Conservation (phyloP, 441 rosid genomes). For the Eutrema salsugineum region DNA sequence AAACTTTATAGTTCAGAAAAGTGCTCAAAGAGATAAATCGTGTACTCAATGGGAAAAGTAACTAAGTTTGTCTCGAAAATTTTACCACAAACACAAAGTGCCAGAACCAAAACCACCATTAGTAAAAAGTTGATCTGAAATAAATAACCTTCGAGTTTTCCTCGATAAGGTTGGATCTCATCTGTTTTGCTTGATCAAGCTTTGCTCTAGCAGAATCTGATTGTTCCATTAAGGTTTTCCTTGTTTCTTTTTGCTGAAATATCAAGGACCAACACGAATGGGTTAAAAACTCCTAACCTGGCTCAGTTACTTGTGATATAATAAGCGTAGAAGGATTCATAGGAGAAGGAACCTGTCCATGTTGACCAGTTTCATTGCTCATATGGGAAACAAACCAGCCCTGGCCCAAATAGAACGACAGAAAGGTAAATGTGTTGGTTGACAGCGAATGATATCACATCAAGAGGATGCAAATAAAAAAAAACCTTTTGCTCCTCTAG, state of each 20-base stretch:
- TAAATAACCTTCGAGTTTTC: constrained; percentile 53
- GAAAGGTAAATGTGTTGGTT: not conserved
- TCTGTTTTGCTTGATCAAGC: constrained; percentile 41
- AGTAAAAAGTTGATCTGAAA: not conserved
- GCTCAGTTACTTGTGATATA: not conserved
- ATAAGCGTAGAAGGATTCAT: not conserved
- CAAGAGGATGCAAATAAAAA: constrained; percentile 6
- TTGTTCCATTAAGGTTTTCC: constrained; percentile 23
- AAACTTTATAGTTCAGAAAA: not conserved
- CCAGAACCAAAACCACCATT: not conserved
- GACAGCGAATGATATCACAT: not conserved
- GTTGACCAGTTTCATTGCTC: constrained; percentile 29
- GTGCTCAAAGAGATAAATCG: not conserved
- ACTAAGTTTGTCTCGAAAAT: not conserved
- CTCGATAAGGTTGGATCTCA: constrained; percentile 38
- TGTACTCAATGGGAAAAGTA: not conserved
- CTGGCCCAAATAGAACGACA: constrained; percentile 29
- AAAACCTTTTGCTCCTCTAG: constrained; percentile 62
- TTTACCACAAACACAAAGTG: not conserved
- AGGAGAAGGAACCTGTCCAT: constrained; percentile 34
- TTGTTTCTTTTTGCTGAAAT: constrained; percentile 3
- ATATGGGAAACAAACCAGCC: constrained; percentile 47
- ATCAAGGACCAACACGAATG: not conserved
- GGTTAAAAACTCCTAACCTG: not conserved
- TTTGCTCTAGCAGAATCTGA: constrained; percentile 49